Conservation (phyloP, 1,284 basidiomycete species). For the Athelia sp. region DNA sequence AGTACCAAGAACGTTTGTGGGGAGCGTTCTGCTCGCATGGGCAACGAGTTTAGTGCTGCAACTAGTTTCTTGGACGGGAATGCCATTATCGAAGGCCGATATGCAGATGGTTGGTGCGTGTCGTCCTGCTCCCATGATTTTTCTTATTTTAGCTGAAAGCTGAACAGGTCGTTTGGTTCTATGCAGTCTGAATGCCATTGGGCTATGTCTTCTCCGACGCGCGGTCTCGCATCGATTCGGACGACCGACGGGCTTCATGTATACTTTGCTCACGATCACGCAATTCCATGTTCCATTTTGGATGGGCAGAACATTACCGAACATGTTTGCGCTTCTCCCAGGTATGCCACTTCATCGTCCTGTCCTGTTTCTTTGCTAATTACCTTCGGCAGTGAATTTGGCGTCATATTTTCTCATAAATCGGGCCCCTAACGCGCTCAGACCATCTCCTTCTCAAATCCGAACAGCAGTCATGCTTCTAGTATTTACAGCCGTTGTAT, state of each 20-base stretch:
- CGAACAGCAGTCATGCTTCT: slow-evolving; percentile 44
- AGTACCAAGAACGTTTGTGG: slow-evolving; percentile 85
- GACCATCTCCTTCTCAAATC: slow-evolving; percentile 31
- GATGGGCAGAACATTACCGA: slow-evolving; percentile 89
- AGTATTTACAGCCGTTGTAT: slow-evolving; percentile 66
- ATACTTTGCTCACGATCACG: slow-evolving; percentile 63
- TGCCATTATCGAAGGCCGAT: slow-evolving; percentile 49
- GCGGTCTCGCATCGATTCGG: slow-evolving; percentile 65
- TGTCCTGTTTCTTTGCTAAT: slow-evolving; percentile 1
- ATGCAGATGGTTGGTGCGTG: slow-evolving; percentile 60
- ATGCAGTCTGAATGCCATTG: slow-evolving; percentile 60
- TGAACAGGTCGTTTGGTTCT: slow-evolving; percentile 74
- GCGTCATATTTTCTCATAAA: slow-evolving; percentile 54
- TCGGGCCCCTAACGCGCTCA: slow-evolving; percentile 34
- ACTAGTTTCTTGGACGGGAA: slow-evolving; percentile 32
- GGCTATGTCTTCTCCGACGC: slow-evolving; percentile 61
- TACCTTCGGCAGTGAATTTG: slow-evolving; percentile 48
- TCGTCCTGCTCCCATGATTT: background rate
- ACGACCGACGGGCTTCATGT: slow-evolving; percentile 49
- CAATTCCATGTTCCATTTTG: slow-evolving; percentile 95
- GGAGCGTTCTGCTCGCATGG: slow-evolving; percentile 61
- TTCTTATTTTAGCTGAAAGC: background rate
- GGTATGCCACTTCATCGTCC: slow-evolving; percentile 47
- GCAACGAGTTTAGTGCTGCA: slow-evolving; percentile 40
- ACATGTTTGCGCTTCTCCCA: slow-evolving; percentile 85